Evolutionary conservation across 2,329 filamentous ascomycete genomes (phyloP).

Genomic region (Sarocladium kiliense): DNA sequence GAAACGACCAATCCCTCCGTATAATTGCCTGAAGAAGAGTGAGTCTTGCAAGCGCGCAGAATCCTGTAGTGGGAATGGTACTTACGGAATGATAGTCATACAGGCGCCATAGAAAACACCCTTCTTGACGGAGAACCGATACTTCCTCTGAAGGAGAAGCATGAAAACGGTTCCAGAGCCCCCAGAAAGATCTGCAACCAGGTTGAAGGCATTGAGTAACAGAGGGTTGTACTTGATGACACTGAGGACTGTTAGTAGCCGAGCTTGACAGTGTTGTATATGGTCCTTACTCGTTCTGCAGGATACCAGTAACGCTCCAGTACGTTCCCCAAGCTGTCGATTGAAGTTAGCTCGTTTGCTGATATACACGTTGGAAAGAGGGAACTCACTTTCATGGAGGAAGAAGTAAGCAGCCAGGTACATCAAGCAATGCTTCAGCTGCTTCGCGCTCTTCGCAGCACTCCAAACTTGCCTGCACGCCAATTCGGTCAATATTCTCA

Average conservation of each 20-base stretch:
- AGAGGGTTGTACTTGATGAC: slow-evolving; percentile 17
- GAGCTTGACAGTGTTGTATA: too few species aligned
- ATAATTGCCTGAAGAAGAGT: slow-evolving; percentile 12
- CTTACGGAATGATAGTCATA: slow-evolving; percentile 15
- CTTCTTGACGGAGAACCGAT: slow-evolving; percentile 16
- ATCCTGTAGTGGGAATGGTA: too few species aligned
- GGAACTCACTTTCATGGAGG: slow-evolving; percentile 15
- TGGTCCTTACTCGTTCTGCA: slow-evolving; percentile 17
- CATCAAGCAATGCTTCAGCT: slow-evolving; percentile 16
- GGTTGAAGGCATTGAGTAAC: slow-evolving; percentile 15
- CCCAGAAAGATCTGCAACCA: slow-evolving; percentile 15
- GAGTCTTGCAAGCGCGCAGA: too few species aligned
- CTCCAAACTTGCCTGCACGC: slow-evolving; percentile 15
- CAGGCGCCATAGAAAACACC: slow-evolving; percentile 17
- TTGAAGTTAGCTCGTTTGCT: too few species aligned
- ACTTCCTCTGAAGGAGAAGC: slow-evolving; percentile 15
- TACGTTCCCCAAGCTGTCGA: slow-evolving; percentile 15
- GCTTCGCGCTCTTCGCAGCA: slow-evolving; percentile 14
- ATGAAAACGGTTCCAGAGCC: slow-evolving; percentile 16
- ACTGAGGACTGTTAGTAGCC: background rate
- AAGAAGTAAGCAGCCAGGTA: slow-evolving; percentile 18
- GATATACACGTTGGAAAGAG: background rate
- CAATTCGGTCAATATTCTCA: too few species aligned
- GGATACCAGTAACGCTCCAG: slow-evolving; percentile 15
- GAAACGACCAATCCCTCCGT: slow-evolving; percentile 17